Conservation (phyloP, 2,329 filamentous ascomycete species). For the Bipolaris zeicola region DNA sequence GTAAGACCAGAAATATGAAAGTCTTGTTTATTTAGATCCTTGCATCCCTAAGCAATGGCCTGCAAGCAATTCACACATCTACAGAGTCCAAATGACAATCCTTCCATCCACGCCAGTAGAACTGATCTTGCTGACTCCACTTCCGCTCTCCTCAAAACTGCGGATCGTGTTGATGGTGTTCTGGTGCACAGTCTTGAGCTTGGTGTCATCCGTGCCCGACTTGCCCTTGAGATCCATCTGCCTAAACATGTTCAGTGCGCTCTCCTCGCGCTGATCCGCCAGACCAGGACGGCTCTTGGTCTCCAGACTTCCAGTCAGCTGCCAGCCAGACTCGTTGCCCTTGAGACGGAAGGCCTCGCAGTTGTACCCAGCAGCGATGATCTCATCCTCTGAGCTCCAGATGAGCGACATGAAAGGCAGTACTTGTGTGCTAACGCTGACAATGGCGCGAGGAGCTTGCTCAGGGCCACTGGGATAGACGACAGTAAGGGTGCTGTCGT, state of each 20-base stretch:
- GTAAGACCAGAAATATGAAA: neutral
- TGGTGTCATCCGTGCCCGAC: slow-evolving; percentile 74
- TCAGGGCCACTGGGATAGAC: slow-evolving; percentile 93
- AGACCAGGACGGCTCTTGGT: slow-evolving; percentile 66
- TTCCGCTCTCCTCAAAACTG: slow-evolving; percentile 70
- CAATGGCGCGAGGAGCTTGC: slow-evolving; percentile 85
- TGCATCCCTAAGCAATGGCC: neutral
- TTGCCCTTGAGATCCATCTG: slow-evolving; percentile 99
- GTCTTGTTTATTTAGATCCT: neutral
- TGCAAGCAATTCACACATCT: slow-evolving; percentile 11
- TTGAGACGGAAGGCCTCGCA: slow-evolving; percentile 88
- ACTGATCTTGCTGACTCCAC: slow-evolving; percentile 77
- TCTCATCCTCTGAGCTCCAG: slow-evolving; percentile 90
- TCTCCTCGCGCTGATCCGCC: slow-evolving; percentile 77
- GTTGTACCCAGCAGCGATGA: slow-evolving; percentile 90
- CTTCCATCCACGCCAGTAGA: slow-evolving; percentile 60
- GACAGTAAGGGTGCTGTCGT: slow-evolving; percentile 95
- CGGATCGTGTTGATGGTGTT: slow-evolving; percentile 91
- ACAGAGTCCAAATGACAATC: slow-evolving; percentile 56
- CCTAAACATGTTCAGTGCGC: slow-evolving; percentile 95
- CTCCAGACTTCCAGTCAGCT: slow-evolving; percentile 81
- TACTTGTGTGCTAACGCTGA: slow-evolving; percentile 87
- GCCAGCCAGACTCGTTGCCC: slow-evolving; percentile 80
- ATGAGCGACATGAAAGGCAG: slow-evolving; percentile 91
- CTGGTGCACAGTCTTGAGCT: slow-evolving; percentile 93